phyloP scores from a whole-genome alignment of 1,139 yeast species.

The Magnusiomyces fungicola region DNA sequence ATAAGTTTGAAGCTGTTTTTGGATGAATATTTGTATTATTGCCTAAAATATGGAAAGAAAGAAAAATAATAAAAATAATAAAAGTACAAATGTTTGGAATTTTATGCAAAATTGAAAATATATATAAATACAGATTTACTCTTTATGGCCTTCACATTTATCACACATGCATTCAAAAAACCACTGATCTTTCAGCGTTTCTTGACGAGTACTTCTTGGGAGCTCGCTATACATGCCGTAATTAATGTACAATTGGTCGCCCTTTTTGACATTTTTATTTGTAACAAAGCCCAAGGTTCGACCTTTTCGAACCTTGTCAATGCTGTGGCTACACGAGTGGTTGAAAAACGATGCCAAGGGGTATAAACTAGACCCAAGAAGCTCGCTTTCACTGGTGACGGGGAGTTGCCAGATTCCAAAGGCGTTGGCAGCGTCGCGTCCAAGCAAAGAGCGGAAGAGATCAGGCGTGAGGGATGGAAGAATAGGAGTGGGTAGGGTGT shows the following conservation, averaged over 20 bases:
- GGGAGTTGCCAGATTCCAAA: slow-evolving; percentile 63
- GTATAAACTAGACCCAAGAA: slow-evolving; percentile 57
- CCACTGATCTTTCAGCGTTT: slow-evolving; percentile 47
- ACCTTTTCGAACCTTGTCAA: slow-evolving; percentile 34
- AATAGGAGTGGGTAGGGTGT: slow-evolving; percentile 38
- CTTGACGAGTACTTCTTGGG: slow-evolving; percentile 38
- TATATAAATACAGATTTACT: background rate
- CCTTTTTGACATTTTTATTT: slow-evolving; percentile 31
- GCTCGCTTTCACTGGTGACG: slow-evolving; percentile 46
- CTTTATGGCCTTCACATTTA: slow-evolving; percentile 34
- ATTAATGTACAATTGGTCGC: slow-evolving; percentile 54
- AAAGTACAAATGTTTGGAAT: background rate
- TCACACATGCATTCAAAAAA: slow-evolving; percentile 53
- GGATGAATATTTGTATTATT: too few species aligned
- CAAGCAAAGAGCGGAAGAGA: slow-evolving; percentile 44
- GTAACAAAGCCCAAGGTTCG: slow-evolving; percentile 35
- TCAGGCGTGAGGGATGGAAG: slow-evolving; percentile 37
- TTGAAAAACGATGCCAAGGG: slow-evolving; percentile 67
- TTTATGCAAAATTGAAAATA: background rate
- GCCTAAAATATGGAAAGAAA: too few species aligned
- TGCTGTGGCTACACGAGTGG: slow-evolving; percentile 52
- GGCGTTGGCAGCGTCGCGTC: slow-evolving; percentile 64
- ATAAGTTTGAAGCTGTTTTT: background rate
- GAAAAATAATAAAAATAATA: background rate
- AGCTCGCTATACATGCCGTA: slow-evolving; percentile 50